A percentile compares a stretch with the other conserved stretches of the same genome.
These are phyloP conservation scores for Saccharomycopsis sp. DNA, from an alignment of 805 yeast species.

Conservation along the genomic window DNA sequence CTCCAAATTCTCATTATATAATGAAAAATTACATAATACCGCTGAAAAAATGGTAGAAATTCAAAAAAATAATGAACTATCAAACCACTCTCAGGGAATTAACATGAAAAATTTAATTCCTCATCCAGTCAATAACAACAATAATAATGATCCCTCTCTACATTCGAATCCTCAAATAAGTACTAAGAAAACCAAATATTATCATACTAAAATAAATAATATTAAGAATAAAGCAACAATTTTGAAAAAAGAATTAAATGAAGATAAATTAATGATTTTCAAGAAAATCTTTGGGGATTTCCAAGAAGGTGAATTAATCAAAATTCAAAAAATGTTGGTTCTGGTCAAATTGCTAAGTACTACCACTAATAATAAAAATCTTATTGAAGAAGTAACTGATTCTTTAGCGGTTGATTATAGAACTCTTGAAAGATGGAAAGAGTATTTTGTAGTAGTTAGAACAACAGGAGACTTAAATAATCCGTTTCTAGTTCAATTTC, in stretches of 20 bases:
- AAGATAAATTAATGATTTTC: neutral
- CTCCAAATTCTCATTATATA: too few species aligned
- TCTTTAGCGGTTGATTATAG: slow-evolving; percentile 42
- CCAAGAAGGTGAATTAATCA: slow-evolving; percentile 47
- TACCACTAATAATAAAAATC: slow-evolving; percentile 21
- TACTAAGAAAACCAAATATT: too few species aligned
- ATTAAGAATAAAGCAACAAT: neutral
- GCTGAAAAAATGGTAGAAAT: too few species aligned
- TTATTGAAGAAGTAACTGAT: slow-evolving; percentile 34
- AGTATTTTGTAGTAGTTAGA: slow-evolving; percentile 62
- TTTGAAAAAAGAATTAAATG: neutral
- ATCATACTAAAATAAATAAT: too few species aligned
- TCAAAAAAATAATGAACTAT: too few species aligned
- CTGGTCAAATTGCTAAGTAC: slow-evolving; percentile 28
- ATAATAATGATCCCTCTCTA: too few species aligned
- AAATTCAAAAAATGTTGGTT: slow-evolving; percentile 60
- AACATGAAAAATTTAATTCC: too few species aligned
- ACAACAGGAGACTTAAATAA: slow-evolving; percentile 39
- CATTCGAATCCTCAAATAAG: too few species aligned
- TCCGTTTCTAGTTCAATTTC: slow-evolving; percentile 58
- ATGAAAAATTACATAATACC: too few species aligned
- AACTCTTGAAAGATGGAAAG: slow-evolving; percentile 67
- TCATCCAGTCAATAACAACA: neutral
- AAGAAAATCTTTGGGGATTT: slow-evolving; percentile 3
- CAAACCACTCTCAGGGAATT: too few species aligned